These are phyloP conservation scores for Prunus mume DNA, from an alignment of 306 rosid species.

Conservation along the genomic window DNA sequence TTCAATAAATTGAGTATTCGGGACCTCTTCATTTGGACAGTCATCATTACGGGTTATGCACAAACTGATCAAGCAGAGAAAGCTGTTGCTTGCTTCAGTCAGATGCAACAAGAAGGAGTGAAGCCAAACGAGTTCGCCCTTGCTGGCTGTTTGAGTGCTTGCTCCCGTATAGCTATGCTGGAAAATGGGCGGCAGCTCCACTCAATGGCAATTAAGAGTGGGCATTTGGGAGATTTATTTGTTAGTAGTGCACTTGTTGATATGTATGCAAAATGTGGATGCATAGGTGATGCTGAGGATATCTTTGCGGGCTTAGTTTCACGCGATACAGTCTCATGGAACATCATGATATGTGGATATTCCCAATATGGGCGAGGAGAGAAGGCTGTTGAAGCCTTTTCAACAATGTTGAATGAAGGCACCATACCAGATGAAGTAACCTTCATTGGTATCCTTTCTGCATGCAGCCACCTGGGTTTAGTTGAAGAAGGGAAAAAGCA, in stretches of 20 bases:
- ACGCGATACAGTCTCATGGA: constrained; percentile 34
- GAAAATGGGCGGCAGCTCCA: constrained; percentile 38
- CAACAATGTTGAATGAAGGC: constrained; percentile 30
- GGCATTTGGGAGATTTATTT: constrained; percentile 29
- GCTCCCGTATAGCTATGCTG: constrained; percentile 28
- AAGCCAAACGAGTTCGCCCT: constrained; percentile 37
- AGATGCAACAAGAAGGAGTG: constrained; percentile 37
- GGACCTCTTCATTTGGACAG: constrained; percentile 40
- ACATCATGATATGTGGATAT: constrained; percentile 34
- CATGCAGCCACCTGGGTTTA: constrained; percentile 38
- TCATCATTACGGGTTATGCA: constrained; percentile 26
- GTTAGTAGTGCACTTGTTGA: constrained; percentile 36
- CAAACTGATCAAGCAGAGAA: constrained; percentile 21
- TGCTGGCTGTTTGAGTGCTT: constrained; percentile 37
- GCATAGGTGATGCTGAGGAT: constrained; percentile 35
- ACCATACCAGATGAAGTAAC: constrained; percentile 34
- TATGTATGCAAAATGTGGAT: constrained; percentile 38
- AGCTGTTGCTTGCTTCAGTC: constrained; percentile 24
- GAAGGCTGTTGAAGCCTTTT: constrained; percentile 29
- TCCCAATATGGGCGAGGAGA: constrained; percentile 35
- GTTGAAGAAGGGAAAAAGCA: constrained; percentile 33
- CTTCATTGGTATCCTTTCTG: constrained; percentile 34
- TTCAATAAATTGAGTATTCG: constrained; percentile 25
- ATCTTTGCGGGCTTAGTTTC: constrained; percentile 18
- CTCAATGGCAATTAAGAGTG: constrained; percentile 28